Evolutionary conservation across 305 asterid genomes (phyloP).

Genomic region (Andrographis paniculata): DNA sequence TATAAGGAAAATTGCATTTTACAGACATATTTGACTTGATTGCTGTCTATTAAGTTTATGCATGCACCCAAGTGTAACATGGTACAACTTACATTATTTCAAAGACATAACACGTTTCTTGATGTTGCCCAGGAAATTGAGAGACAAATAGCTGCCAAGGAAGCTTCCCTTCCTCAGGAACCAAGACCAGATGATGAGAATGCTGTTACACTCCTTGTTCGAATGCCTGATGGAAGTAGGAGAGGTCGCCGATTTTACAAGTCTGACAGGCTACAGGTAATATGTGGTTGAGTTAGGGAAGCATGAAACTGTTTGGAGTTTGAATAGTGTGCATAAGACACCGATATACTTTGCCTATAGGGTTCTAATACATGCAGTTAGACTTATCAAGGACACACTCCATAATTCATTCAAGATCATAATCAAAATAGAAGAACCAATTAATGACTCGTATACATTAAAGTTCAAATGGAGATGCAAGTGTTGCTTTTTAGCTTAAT

Average conservation of each 20-base stretch:
- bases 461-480: neutral
- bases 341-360: too few relatives aligned
- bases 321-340: too few relatives aligned
- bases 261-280: constrained; percentile 87
- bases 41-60: too few relatives aligned
- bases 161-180: constrained; percentile 88
- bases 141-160: constrained; percentile 84
- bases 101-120: constrained; percentile 1
- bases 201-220: constrained; percentile 83
- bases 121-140: constrained; percentile 57
- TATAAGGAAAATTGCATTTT: too few relatives aligned
- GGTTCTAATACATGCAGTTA: neutral
- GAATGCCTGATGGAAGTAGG: constrained; percentile 97
- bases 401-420: neutral
- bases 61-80: too few relatives aligned
- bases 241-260: constrained; percentile 86
- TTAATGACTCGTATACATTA: neutral
- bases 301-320: neutral
- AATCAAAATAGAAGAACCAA: neutral
- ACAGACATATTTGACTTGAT: too few relatives aligned
- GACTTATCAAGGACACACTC: neutral
- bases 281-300: neutral
- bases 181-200: constrained; percentile 72
- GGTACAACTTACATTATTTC: neutral
- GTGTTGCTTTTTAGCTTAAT: neutral